Base-by-base conservation (phyloP, 495 filamentous ascomycete genomes). In the Cercophora newfieldiana region DNA sequence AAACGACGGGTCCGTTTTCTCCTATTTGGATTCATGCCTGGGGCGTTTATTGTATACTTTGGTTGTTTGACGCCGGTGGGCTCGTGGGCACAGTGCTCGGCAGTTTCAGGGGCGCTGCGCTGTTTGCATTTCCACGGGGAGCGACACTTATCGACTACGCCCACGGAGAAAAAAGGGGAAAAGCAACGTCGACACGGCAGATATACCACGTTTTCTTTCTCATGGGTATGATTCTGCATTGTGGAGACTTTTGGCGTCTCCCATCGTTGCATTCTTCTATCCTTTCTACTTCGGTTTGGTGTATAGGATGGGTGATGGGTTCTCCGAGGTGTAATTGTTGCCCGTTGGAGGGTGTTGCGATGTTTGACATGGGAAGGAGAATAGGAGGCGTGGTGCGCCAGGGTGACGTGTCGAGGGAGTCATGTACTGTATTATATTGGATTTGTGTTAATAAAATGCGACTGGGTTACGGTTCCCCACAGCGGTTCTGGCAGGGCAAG, bases 21-120 rank as follows among this genome's bases (percentile, higher is more conserved):
- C 21, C 31, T 12, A 51, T 62, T 62, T 22, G 44, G 48, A 51
- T 62, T 24, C 28, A 51, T 63, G 29, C 61, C 50, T 28, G 49
- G 25, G 61, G 61, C 61, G 61, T 63, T 63, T 55, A 55, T 63
- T 63, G 58, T 60, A 60, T 37, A 24, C 47, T 55, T 63, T 54
- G 2, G n/a, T 33, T 33, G 26, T 54, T 53, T 28, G 25, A 62
- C 29, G 60, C 31, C n/a, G 26, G 19, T 53, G 12, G 3, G 37
- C 37, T 14, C 37, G 18, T 14, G 37, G 12, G 22, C 12, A 60
- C 21, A 26, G 22, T n/a, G 55, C n/a, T 14, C 8, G 31, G 30
- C 21, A 21, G 26, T 12, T 30, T 25, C 60, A 21, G 48, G 44
- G 28, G 50, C 1, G 6, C 26, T 21, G 25, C 7, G 48, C 51